phyloP scores from a whole-genome alignment of 2,329 filamentous ascomycete species.

The Diaporthe caulivora region DNA sequence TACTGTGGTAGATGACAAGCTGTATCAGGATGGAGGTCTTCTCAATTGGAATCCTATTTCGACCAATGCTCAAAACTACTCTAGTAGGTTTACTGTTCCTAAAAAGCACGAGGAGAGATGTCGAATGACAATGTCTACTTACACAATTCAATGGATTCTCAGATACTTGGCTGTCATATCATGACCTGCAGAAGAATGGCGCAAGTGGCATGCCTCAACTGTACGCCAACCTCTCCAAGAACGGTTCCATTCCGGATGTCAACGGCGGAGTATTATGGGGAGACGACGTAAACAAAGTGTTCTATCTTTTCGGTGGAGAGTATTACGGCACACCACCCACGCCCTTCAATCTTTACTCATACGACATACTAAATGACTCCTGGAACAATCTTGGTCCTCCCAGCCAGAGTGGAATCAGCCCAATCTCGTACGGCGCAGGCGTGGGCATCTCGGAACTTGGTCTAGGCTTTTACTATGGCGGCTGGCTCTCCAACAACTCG shows the following conservation, averaged over 20 bases:
- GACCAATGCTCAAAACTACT: conserved; percentile 63
- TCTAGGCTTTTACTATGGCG: conserved; percentile 72
- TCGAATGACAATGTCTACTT: background rate
- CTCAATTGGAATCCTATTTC: conserved; percentile 66
- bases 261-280: conserved; percentile 67
- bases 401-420: conserved; percentile 52
- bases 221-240: conserved; percentile 70
- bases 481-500: conserved; percentile 69
- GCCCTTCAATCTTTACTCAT: conserved; percentile 65
- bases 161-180: conserved; percentile 69
- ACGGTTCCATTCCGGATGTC: conserved; percentile 63
- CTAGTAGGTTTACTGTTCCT: conserved; percentile 59
- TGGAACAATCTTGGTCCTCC: conserved; percentile 64
- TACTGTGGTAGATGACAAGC: conserved; percentile 67
- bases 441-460: conserved; percentile 66
- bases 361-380: conserved; percentile 67
- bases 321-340: conserved; percentile 58
- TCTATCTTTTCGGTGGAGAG: conserved; percentile 74
- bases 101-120: background rate
- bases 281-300: conserved; percentile 71
- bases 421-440: conserved; percentile 69
- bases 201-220: conserved; percentile 64
- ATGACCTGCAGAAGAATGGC: conserved; percentile 63
- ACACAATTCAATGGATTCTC: background rate
- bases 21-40: conserved; percentile 74